phyloP scores from a whole-genome alignment of 441 rosid species.

The Corymbia calophylla region DNA sequence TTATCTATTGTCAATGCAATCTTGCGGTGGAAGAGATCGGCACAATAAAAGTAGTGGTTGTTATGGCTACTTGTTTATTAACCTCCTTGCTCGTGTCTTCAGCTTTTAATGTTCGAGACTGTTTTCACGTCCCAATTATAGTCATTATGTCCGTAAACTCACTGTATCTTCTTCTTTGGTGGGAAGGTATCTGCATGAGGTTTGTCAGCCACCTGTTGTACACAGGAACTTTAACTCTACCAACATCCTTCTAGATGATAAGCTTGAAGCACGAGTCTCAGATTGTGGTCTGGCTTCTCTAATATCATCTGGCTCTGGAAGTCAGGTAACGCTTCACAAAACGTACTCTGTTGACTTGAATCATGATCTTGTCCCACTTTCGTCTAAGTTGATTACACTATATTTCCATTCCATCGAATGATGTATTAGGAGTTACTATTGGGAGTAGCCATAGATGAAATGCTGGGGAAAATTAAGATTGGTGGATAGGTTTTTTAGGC shows the following conservation, averaged over 20 bases:
- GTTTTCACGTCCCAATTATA: not conserved
- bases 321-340: slow-evolving; percentile 33
- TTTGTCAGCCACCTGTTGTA: slow-evolving; percentile 64
- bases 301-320: slow-evolving; percentile 38
- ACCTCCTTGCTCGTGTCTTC: not conserved
- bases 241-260: slow-evolving; percentile 68
- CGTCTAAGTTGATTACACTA: not conserved
- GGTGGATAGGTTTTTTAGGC: not conserved
- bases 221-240: slow-evolving; percentile 73
- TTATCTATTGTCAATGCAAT: not conserved
- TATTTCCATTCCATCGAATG: not conserved
- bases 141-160: not conserved
- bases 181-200: slow-evolving; percentile 79
- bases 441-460: not conserved
- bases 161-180: not conserved
- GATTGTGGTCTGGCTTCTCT: slow-evolving; percentile 74
- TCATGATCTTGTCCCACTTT: not conserved
- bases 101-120: not conserved
- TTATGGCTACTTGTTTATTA: not conserved
- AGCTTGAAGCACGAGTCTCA: slow-evolving; percentile 54
- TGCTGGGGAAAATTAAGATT: not conserved
- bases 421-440: not conserved
- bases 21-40: not conserved
- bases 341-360: not conserved
- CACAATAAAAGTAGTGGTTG: not conserved